Base-by-base conservation (phyloP, 768 basidiomycete genomes). In the Tremella yokohamensis region DNA sequence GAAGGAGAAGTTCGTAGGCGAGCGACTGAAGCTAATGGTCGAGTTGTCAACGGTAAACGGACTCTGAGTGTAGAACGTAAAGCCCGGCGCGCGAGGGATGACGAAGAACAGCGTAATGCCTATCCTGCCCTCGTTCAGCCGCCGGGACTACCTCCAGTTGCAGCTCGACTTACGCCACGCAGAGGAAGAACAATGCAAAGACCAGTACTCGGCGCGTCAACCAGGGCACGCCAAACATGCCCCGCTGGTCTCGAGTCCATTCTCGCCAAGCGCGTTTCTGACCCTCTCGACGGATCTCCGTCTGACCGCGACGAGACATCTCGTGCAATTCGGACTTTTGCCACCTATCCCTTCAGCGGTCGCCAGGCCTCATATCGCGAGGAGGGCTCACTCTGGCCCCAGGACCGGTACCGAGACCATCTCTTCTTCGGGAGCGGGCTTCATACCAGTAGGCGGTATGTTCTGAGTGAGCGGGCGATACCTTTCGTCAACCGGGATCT, bases 321-420 rank as follows among this genome's bases (percentile, higher is more conserved):
- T 82, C 82, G 49, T 81, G 82, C 75, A 96, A 77, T 73, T 97
- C 92, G 18, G 82, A 79, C 50, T 84, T 84, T 22, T 82, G 82
- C 92, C 92, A 97, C 53, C 76, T 77, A 52, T 38, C 38, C 40
- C 19, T 26, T 37, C 18, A 22, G 39, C 26, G 48, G 8, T 38
- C 25, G 13, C 44, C 39, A 13, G 22, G 2, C 25, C 8, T 40
- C 19, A 29, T 25, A 25, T 44, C 9, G 2, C 3, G 39, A 7
- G 15, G 8, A 3, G 4, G n/a, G 72, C 74, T 53, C 58, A 78
- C 78, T 97, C 92, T 0, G 92, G 79, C 18, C 92, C 92, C 2
- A 97, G 81, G 1, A 88, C 88, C 2, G 92, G 92, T 0, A 96
- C 90, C 0, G 92, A 94, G 44, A 94, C 87, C 75, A 93, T 81